phyloP scores from a whole-genome alignment of 2,329 filamentous ascomycete genomes.

The Curvularia sp. region DNA sequence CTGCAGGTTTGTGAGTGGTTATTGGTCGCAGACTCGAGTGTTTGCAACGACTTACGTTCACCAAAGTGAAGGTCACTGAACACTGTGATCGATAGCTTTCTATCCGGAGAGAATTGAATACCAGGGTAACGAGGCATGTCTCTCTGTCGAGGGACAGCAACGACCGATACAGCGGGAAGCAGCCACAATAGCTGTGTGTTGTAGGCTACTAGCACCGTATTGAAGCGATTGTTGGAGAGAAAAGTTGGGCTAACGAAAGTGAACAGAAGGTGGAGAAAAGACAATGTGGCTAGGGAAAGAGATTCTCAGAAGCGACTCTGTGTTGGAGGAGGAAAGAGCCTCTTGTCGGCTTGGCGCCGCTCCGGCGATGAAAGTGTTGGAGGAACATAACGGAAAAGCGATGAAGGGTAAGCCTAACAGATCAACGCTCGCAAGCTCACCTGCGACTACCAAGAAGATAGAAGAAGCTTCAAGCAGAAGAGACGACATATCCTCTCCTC shows the following conservation, averaged over 20 bases:
- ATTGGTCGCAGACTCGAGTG: background rate
- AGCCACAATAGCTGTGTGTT: conserved; percentile 20
- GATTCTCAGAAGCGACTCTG: background rate
- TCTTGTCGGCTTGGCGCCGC: background rate
- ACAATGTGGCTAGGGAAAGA: background rate
- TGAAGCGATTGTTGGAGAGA: background rate
- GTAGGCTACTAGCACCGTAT: background rate
- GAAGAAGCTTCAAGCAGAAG: background rate
- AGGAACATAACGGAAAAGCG: background rate
- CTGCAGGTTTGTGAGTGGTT: conserved; percentile 20
- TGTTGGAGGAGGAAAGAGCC: background rate
- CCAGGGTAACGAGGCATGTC: conserved; percentile 29
- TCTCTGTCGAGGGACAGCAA: conserved; percentile 7
- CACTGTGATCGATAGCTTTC: conserved; percentile 61
- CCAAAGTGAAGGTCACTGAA: conserved; percentile 77
- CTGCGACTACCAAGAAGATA: background rate
- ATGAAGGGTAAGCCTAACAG: background rate
- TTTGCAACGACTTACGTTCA: conserved; percentile 61
- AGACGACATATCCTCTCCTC: background rate
- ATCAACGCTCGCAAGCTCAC: background rate
- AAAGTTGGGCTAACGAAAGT: background rate
- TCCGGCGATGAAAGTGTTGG: background rate
- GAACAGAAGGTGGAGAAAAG: background rate
- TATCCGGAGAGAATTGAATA: conserved; percentile 39
- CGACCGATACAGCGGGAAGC: conserved; percentile 13